phyloP scores from a whole-genome alignment of 73 alveolate species.

The Uronychia setigera region DNA sequence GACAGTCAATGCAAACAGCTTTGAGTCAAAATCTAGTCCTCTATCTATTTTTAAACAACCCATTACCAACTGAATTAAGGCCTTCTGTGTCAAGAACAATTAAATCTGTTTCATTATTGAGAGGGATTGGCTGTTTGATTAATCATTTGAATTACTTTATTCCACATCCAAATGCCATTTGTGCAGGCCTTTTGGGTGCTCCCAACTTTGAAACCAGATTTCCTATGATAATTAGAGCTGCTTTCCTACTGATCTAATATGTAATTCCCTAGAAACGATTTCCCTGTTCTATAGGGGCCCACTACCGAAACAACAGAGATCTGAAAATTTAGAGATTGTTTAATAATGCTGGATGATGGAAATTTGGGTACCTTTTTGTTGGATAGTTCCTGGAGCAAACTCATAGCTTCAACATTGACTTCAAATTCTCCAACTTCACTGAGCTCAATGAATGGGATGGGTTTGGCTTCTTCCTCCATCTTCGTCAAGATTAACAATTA shows the following conservation, averaged over 20 bases:
- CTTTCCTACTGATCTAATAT: conserved; percentile 67
- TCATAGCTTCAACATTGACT: conserved; percentile 62
- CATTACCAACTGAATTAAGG: conserved; percentile 58
- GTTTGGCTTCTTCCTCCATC: conserved; percentile 11
- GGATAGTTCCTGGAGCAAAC: conserved; percentile 22
- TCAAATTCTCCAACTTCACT: conserved; percentile 39
- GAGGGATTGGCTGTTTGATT: conserved; percentile 59
- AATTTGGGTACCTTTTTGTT: conserved; percentile 17
- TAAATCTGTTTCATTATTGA: conserved; percentile 73
- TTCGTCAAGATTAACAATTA: background rate
- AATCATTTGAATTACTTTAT: conserved; percentile 17
- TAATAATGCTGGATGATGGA: background rate
- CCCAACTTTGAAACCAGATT: conserved; percentile 87
- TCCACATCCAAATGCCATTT: conserved; percentile 98
- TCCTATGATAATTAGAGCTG: conserved; percentile 9
- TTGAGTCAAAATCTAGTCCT: conserved; percentile 80
- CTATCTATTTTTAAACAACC: conserved; percentile 53
- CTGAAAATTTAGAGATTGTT: too few relatives aligned
- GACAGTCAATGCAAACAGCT: conserved; percentile 86
- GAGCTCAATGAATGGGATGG: conserved; percentile 59
- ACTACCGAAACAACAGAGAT: conserved; percentile 82
- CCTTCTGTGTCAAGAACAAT: conserved; percentile 93
- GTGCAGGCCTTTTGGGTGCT: conserved; percentile 93
- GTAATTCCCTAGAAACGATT: conserved; percentile 83
- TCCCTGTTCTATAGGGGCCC: conserved; percentile 92